Percentiles rank a stretch among this genome's conserved stretches.
These are phyloP conservation scores for Podosphaera fusca DNA, from an alignment of 2,329 filamentous ascomycete genomes.

Conservation along the genomic window DNA sequence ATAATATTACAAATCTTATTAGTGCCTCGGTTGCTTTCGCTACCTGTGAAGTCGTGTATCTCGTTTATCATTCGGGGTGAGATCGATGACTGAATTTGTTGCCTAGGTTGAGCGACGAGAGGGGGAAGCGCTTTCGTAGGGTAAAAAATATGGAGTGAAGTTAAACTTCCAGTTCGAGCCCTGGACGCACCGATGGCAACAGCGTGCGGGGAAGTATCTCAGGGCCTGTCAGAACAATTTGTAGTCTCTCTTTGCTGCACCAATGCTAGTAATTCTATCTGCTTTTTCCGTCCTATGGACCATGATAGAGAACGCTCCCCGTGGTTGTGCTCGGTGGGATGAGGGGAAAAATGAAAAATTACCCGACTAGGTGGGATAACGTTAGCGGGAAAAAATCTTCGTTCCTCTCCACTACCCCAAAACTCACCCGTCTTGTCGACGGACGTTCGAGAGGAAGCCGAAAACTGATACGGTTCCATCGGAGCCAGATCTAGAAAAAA, in stretches of 20 bases:
- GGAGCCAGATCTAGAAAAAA: no score
- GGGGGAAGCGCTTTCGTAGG: background rate
- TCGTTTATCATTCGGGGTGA: background rate
- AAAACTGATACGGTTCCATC: no score
- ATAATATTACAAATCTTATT: conserved; percentile 9
- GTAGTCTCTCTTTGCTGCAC: background rate
- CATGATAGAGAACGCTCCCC: no score
- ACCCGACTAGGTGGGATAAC: no score
- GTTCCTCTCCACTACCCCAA: no score
- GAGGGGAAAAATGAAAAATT: no score
- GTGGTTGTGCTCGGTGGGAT: no score
- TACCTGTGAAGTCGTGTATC: background rate
- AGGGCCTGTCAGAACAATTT: background rate
- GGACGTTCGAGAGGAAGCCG: no score
- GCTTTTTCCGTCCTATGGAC: background rate
- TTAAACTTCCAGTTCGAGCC: background rate
- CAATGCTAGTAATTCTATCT: background rate
- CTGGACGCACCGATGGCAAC: background rate
- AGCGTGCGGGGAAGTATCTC: background rate
- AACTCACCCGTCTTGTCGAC: no score
- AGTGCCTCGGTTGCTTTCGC: background rate
- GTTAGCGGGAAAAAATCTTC: no score
- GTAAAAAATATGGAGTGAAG: background rate
- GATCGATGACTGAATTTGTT: background rate
- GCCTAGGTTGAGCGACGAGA: background rate